Conservation (phyloP, 805 yeast species). For the Komagataella populi region DNA sequence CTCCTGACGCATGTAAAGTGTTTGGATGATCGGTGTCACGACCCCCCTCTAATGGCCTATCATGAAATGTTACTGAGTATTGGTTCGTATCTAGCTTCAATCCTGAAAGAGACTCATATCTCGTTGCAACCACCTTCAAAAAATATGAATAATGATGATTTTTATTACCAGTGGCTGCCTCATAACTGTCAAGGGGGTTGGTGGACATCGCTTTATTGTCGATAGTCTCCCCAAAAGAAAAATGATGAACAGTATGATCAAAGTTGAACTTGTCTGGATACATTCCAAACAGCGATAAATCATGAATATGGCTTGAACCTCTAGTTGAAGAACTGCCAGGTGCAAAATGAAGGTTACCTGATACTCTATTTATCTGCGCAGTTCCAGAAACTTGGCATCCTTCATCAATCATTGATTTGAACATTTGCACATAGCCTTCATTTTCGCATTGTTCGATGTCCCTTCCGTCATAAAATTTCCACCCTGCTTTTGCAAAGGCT, state of each 20-base stretch:
- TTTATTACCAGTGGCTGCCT: conserved; percentile 30
- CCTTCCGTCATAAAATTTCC: conserved; percentile 88
- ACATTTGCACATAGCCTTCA: conserved; percentile 66
- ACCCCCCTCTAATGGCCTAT: conserved; percentile 77
- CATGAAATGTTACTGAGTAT: conserved; percentile 79
- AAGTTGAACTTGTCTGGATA: conserved; percentile 50
- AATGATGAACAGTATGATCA: conserved; percentile 64
- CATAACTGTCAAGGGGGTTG: conserved; percentile 55
- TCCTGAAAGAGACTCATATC: conserved; percentile 58
- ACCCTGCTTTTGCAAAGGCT: conserved; percentile 65
- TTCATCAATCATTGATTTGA: conserved; percentile 50
- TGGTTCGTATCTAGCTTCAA: conserved; percentile 65
- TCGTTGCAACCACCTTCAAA: conserved; percentile 80
- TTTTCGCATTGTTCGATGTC: conserved; percentile 82
- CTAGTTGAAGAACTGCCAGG: conserved; percentile 72
- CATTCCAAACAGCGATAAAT: conserved; percentile 55
- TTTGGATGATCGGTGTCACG: conserved; percentile 84
- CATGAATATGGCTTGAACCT: conserved; percentile 66
- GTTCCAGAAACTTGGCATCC: conserved; percentile 84
- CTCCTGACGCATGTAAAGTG: conserved; percentile 72
- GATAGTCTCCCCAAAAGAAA: conserved; percentile 67
- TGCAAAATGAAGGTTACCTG: conserved; percentile 90
- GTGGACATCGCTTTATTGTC: conserved; percentile 25
- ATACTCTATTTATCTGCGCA: conserved; percentile 69
- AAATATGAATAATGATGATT: conserved; percentile 61